Conservation (phyloP, 441 rosid genomes). For the Isatis lusitanica region DNA sequence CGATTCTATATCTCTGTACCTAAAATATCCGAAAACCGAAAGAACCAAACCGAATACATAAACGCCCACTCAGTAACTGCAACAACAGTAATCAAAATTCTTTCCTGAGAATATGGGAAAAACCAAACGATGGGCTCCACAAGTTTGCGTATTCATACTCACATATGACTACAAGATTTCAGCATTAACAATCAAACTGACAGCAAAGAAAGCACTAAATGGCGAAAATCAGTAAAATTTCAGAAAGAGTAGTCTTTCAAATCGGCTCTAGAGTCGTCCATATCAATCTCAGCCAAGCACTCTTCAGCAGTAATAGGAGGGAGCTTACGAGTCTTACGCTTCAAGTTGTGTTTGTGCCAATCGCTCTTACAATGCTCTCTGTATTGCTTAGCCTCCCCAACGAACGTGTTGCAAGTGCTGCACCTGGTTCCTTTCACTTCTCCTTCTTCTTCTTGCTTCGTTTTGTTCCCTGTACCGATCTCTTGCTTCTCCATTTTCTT, state of each 20-base stretch:
- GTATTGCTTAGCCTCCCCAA: conserved; percentile 75
- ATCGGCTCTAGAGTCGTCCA: conserved; percentile 64
- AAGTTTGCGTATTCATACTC: not conserved
- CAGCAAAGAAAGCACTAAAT: not conserved
- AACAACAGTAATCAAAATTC: not conserved
- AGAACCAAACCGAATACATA: no score
- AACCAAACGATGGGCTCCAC: not conserved
- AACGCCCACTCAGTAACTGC: no score
- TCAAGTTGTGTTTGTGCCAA: conserved; percentile 94
- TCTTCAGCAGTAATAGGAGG: conserved; percentile 79
- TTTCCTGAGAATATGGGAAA: not conserved
- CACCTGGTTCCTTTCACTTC: conserved; percentile 73
- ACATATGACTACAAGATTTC: not conserved
- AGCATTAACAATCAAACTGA: not conserved
- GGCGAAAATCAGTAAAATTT: conserved; percentile 8
- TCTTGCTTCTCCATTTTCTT: conserved; percentile 67
- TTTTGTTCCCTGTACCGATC: conserved; percentile 42
- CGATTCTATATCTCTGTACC: no score
- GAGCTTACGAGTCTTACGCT: conserved; percentile 77
- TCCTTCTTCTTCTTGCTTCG: conserved; percentile 33
- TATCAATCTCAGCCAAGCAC: conserved; percentile 69
- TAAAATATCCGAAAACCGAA: no score
- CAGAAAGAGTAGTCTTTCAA: conserved; percentile 89
- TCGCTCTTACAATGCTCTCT: conserved; percentile 93
- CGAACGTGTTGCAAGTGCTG: conserved; percentile 74